Evolutionary conservation across 257 asterid genomes (phyloP).

Genomic region (Penstemon eatonii): DNA sequence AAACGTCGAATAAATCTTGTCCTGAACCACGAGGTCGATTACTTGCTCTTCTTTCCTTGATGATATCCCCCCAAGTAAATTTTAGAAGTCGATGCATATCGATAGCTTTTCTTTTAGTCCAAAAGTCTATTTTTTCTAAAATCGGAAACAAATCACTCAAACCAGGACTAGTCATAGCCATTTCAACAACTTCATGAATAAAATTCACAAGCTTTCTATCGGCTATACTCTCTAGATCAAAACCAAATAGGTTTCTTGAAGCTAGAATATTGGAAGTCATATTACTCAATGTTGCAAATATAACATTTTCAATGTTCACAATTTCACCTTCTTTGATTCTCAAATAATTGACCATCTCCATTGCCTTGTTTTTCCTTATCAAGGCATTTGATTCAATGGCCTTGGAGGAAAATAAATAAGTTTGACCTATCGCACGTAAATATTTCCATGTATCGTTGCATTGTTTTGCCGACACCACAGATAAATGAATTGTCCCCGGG

Average conservation of each 20-base stretch:
- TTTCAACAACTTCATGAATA: no score
- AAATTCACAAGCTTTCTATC: no score
- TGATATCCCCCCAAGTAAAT: constrained; percentile 9
- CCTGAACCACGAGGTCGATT: not conserved
- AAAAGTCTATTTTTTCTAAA: constrained; percentile 8
- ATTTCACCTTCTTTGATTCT: no score
- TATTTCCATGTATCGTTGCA: constrained; percentile 21
- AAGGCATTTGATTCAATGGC: not conserved
- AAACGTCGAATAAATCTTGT: constrained; percentile 19
- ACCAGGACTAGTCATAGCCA: no score
- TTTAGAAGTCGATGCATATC: not conserved
- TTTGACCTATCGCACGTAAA: not conserved
- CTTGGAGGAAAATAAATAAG: not conserved
- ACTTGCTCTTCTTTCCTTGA: not conserved
- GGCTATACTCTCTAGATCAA: no score
- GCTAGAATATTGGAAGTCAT: no score
- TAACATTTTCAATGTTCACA: no score
- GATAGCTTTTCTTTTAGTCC: constrained; percentile 15
- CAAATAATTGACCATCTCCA: not conserved
- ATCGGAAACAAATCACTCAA: no score
- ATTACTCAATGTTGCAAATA: no score
- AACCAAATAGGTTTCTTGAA: no score
- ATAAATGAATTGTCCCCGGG: not conserved
- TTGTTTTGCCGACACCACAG: not conserved
- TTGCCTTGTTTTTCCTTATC: not conserved